Evolutionary conservation across 768 basidiomycete genomes (phyloP).

Genomic region (Psilocybe cubensis): DNA sequence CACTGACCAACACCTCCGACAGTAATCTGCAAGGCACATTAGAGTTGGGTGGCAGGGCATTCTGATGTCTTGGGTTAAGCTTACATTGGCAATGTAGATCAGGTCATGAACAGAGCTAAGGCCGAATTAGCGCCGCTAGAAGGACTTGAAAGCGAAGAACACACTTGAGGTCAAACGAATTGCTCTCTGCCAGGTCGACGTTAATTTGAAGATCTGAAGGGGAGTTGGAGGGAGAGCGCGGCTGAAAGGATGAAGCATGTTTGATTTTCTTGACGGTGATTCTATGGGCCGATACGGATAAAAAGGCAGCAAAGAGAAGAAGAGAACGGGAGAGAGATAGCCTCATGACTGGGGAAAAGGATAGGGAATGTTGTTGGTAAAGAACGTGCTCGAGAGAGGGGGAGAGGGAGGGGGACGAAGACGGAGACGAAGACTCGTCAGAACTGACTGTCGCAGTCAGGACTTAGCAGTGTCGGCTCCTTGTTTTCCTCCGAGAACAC

Average conservation of each 20-base stretch:
- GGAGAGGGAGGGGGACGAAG: slow-evolving; percentile 11
- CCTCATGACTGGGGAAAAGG: slow-evolving; percentile 45
- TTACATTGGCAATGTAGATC: slow-evolving; percentile 78
- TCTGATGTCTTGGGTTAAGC: slow-evolving; percentile 25
- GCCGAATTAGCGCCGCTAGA: slow-evolving; percentile 20
- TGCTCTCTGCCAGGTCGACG: slow-evolving; percentile 30
- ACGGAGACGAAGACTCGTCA: slow-evolving; percentile 10
- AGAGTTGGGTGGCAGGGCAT: background rate
- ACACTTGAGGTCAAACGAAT: slow-evolving; percentile 49
- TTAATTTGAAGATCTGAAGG: slow-evolving; percentile 34
- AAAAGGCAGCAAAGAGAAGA: slow-evolving; percentile 37
- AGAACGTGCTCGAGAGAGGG: slow-evolving; percentile 27
- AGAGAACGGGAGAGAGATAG: slow-evolving; percentile 40
- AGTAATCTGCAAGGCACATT: slow-evolving; percentile 52
- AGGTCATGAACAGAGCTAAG: slow-evolving; percentile 73
- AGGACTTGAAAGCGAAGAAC: slow-evolving; percentile 17
- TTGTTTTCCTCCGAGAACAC: slow-evolving; percentile 5
- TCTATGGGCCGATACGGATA: slow-evolving; percentile 49
- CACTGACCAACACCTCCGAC: slow-evolving; percentile 62
- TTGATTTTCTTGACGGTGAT: slow-evolving; percentile 52
- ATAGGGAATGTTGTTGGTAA: slow-evolving; percentile 29
- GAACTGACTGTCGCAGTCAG: slow-evolving; percentile 9
- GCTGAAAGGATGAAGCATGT: slow-evolving; percentile 33
- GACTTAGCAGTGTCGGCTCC: background rate
- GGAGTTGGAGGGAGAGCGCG: slow-evolving; percentile 37